Evolutionary conservation across 306 rosid species (phyloP).

Genomic region (Cucurbita ficifolia): DNA sequence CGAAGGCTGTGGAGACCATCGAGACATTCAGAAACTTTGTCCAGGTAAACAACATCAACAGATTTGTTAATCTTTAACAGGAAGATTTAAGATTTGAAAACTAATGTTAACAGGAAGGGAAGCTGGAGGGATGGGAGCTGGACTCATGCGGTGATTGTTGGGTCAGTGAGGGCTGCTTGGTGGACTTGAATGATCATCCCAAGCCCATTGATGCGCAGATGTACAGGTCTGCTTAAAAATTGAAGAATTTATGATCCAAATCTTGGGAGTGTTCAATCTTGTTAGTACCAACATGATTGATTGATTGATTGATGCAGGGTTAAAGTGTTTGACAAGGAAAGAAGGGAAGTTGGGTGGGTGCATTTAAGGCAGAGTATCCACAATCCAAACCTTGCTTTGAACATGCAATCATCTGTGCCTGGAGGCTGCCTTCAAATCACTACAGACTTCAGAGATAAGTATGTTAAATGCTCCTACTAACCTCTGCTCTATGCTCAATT

Average conservation of each 20-base stretch:
- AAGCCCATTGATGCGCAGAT: conserved; percentile 67
- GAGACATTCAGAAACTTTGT: conserved; percentile 50
- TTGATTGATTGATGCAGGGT: conserved; percentile 28
- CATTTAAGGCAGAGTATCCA: conserved; percentile 81
- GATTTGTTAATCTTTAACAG: no score
- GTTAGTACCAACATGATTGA: neutral
- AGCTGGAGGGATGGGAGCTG: conserved; percentile 74
- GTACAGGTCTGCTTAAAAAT: conserved; percentile 39
- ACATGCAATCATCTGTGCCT: conserved; percentile 48
- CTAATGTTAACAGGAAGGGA: conserved; percentile 37
- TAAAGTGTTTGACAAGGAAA: conserved; percentile 38
- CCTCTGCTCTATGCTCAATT: neutral
- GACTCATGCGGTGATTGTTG: conserved; percentile 88
- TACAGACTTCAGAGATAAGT: conserved; percentile 49
- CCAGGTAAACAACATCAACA: conserved; percentile 27
- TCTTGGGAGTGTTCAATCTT: neutral
- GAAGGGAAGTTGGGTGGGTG: conserved; percentile 65
- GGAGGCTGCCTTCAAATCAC: conserved; percentile 68
- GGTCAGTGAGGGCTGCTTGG: conserved; percentile 89
- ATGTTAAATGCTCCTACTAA: conserved; percentile 3
- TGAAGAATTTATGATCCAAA: no score
- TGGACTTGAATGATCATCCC: conserved; percentile 46
- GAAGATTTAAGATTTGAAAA: neutral
- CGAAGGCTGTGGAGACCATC: conserved; percentile 45
- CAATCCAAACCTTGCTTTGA: conserved; percentile 77